Conservation (phyloP, 106 monocot genomes). For the Agapanthus africanus region DNA sequence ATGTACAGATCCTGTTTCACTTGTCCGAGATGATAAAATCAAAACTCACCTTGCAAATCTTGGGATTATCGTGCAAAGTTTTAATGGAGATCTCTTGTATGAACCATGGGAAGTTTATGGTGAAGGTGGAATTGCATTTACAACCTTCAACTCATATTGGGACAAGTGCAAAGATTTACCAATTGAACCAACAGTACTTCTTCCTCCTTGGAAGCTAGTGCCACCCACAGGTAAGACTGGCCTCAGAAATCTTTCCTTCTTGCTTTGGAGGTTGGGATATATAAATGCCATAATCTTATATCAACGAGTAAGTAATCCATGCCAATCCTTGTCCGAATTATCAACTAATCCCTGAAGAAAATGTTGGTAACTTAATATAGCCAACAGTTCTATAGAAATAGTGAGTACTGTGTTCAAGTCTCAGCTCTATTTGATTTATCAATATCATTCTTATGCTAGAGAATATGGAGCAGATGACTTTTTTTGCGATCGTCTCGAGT, state of each 20-base stretch:
- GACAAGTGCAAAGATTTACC: conserved; percentile 47
- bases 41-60: conserved; percentile 44
- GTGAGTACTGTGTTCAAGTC: background rate
- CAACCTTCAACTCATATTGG: conserved; percentile 62
- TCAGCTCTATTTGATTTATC: background rate
- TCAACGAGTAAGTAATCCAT: no score
- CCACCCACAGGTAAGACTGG: conserved; percentile 39
- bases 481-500: no score
- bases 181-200: conserved; percentile 31
- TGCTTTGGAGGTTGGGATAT: no score
- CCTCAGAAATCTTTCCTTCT: no score
- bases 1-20: conserved; percentile 76
- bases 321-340: no score
- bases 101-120: conserved; percentile 90
- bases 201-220: conserved; percentile 61
- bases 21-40: conserved; percentile 77
- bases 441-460: no score
- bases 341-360: no score
- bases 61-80: conserved; percentile 59
- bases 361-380: no score
- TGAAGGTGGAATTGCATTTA: conserved; percentile 62
- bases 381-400: background rate
- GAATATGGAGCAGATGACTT: no score
- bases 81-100: conserved; percentile 72
- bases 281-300: no score